Percentiles rank a stretch among this genome's conserved stretches.
These are phyloP conservation scores for Leccinellum rugosiceps DNA, from an alignment of 768 basidiomycete species.

Conservation along the genomic window DNA sequence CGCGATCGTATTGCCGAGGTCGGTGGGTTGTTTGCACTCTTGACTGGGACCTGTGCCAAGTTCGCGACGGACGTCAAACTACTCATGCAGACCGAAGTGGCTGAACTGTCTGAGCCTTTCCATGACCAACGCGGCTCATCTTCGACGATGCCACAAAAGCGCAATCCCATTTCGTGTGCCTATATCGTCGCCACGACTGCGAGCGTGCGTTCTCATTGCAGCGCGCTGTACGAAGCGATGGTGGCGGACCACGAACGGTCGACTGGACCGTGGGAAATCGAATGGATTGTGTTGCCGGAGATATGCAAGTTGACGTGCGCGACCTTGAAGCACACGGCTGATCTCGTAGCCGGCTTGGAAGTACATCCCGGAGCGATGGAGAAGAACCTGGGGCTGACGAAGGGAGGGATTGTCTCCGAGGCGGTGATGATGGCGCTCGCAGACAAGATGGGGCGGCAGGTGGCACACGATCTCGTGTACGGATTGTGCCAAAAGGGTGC, in stretches of 20 bases:
- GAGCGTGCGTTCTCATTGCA: conserved; percentile 39
- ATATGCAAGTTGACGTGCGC: conserved; percentile 43
- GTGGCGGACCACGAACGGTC: conserved; percentile 48
- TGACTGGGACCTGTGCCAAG: conserved; percentile 45
- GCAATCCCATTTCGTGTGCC: conserved; percentile 44
- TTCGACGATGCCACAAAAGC: conserved; percentile 50
- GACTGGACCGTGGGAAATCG: conserved; percentile 50
- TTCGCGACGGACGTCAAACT: conserved; percentile 44
- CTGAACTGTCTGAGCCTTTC: conserved; percentile 44
- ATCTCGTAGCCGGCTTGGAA: conserved; percentile 38
- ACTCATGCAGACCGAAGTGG: conserved; percentile 47
- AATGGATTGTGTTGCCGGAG: conserved; percentile 47
- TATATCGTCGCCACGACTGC: conserved; percentile 44
- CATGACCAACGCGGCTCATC: conserved; percentile 43
- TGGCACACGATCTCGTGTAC: conserved; percentile 44
- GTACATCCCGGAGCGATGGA: conserved; percentile 40
- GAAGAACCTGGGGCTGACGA: conserved; percentile 37
- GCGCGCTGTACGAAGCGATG: conserved; percentile 44
- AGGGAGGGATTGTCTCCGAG: conserved; percentile 42
- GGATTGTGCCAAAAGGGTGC: conserved; percentile 35
- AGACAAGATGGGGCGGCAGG: conserved; percentile 40
- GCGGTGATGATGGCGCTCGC: conserved; percentile 49
- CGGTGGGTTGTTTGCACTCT: conserved; percentile 42
- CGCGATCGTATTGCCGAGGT: conserved; percentile 43
- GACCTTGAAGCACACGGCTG: conserved; percentile 35